These are phyloP conservation scores for Calocybe gambosa DNA, from an alignment of 1,284 basidiomycete genomes.

Conservation along the genomic window DNA sequence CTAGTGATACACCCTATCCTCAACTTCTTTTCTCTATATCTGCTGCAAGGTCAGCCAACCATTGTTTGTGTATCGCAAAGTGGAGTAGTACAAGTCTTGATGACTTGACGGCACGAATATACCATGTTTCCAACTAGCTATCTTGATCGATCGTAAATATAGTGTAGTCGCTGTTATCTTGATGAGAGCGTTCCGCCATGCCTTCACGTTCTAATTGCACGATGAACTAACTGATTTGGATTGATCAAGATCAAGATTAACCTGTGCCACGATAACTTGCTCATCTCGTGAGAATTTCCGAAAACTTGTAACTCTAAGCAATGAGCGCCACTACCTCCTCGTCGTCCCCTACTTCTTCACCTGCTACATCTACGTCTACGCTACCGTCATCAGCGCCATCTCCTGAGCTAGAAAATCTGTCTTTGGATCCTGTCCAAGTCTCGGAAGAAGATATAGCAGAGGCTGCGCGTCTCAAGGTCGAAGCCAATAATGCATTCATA, in stretches of 20 bases:
- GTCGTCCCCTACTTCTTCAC: constrained; percentile 30
- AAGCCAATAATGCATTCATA: constrained; percentile 84
- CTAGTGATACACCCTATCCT: background rate
- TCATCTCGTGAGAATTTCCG: constrained; percentile 1
- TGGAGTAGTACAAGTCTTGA: background rate
- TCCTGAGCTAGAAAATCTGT: constrained; percentile 46
- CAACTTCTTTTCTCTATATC: constrained; percentile 1
- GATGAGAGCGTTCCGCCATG: too few species aligned
- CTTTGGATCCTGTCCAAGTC: constrained; percentile 38
- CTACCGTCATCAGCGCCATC: constrained; percentile 50
- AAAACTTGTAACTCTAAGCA: background rate
- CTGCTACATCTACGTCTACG: constrained; percentile 40
- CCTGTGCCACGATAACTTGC: too few species aligned
- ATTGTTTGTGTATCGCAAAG: constrained; percentile 6
- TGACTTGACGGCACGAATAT: background rate
- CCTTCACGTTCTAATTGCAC: too few species aligned
- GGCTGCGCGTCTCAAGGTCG: constrained; percentile 68
- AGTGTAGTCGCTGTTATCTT: too few species aligned
- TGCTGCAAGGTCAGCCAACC: background rate
- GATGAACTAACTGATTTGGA: too few species aligned
- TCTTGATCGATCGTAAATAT: background rate
- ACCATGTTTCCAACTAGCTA: background rate
- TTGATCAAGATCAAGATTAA: background rate
- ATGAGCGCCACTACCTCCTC: constrained; percentile 47
- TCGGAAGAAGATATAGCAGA: constrained; percentile 65